A percentile compares a stretch with the other conserved stretches of the same genome.
phyloP scores from a whole-genome alignment of 139 green algal genomes.

The Tetratostichococcus sp. region DNA sequence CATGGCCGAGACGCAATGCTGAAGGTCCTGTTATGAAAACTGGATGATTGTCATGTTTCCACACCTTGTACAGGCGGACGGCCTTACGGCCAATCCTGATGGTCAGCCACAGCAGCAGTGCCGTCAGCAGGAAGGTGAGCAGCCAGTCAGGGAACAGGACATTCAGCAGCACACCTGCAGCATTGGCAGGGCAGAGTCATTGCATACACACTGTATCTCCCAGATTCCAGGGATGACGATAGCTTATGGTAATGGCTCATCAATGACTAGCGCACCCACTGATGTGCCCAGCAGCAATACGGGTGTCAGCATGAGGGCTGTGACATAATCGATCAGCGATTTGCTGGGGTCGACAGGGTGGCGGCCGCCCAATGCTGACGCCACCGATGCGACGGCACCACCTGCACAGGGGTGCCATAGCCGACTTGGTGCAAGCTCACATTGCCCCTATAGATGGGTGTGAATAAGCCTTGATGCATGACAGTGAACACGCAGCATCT shows the following conservation, averaged over 20 bases:
- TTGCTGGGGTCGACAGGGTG: slow-evolving; percentile 22
- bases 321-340: slow-evolving; percentile 32
- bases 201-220: too few relatives aligned
- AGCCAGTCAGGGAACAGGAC: slow-evolving; percentile 39
- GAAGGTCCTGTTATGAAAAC: too few relatives aligned
- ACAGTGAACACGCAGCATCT: too few relatives aligned
- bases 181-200: neutral
- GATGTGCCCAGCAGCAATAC: slow-evolving; percentile 34
- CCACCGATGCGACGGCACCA: slow-evolving; percentile 25
- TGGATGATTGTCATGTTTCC: too few relatives aligned
- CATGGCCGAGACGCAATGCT: too few relatives aligned
- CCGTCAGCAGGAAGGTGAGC: slow-evolving; percentile 33
- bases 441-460: too few relatives aligned
- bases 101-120: slow-evolving; percentile 29
- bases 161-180: slow-evolving; percentile 46
- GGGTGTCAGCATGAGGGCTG: slow-evolving; percentile 36
- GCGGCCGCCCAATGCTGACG: neutral
- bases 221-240: too few relatives aligned
- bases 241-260: too few relatives aligned
- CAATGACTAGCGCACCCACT: slow-evolving; percentile 9
- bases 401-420: slow-evolving; percentile 5
- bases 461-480: too few relatives aligned
- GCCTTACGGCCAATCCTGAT: slow-evolving; percentile 11
- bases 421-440: too few relatives aligned
- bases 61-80: slow-evolving; percentile 7